These are phyloP conservation scores for Eucommia ulmoides DNA, from an alignment of 257 asterid species.

Conservation along the genomic window DNA sequence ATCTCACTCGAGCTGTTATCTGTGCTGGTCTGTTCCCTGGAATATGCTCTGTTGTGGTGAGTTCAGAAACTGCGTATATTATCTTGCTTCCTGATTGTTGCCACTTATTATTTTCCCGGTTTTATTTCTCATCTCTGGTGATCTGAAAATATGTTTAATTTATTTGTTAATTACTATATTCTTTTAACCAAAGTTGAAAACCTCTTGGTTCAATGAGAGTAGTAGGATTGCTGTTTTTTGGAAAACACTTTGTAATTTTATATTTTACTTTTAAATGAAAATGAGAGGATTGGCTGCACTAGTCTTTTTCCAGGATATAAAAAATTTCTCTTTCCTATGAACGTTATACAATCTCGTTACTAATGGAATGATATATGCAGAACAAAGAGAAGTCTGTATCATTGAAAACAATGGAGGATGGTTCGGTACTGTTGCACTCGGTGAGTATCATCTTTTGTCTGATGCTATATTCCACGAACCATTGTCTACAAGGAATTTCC, in stretches of 20 bases:
- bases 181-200: no score
- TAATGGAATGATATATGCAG: constrained; percentile 30
- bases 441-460: constrained; percentile 32
- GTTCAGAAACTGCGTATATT: constrained; percentile 10
- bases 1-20: constrained; percentile 65
- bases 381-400: constrained; percentile 83
- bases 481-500: not conserved
- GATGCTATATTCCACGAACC: not conserved
- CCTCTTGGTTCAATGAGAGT: no score
- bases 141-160: no score
- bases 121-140: not conserved
- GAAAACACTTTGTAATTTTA: no score
- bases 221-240: no score
- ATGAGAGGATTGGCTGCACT: not conserved
- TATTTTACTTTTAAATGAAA: not conserved
- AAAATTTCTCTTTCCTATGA: not conserved
- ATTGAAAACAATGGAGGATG: constrained; percentile 93
- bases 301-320: not conserved
- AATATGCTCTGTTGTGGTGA: constrained; percentile 88
- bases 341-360: constrained; percentile 10
- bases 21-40: constrained; percentile 94
- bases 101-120: no score
- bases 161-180: no score
- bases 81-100: constrained; percentile 1
- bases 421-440: constrained; percentile 72